Conservation (phyloP, 164 flowering plant species). For the Pachysandra terminalis region DNA sequence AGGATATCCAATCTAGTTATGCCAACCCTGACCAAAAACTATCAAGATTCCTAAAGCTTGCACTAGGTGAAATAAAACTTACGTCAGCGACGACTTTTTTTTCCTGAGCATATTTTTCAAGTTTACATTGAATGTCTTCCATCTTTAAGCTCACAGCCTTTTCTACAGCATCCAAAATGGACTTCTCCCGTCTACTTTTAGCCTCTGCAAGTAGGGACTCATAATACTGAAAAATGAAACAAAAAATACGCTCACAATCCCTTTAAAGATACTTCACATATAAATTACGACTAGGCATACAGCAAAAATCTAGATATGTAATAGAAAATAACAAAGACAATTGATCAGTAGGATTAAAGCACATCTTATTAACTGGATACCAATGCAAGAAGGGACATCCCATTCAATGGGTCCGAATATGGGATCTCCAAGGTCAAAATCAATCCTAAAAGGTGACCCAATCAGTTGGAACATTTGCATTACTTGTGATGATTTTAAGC, state of each 20-base stretch:
- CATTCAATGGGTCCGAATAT: too few relatives aligned
- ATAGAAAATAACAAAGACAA: too few relatives aligned
- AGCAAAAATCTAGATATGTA: neutral
- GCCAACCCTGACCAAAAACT: neutral
- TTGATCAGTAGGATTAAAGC: too few relatives aligned
- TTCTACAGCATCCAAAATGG: constrained; percentile 57
- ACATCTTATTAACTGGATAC: too few relatives aligned
- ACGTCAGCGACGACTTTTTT: constrained; percentile 55
- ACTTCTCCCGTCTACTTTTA: constrained; percentile 49
- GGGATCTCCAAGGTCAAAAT: too few relatives aligned
- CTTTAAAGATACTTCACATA: neutral
- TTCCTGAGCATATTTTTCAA: constrained; percentile 55
- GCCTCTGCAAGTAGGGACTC: constrained; percentile 71
- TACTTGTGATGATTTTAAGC: too few relatives aligned
- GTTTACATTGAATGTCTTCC: constrained; percentile 52
- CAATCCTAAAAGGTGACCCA: too few relatives aligned
- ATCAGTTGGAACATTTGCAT: too few relatives aligned
- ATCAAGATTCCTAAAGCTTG: neutral
- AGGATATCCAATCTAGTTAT: neutral
- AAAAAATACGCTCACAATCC: neutral
- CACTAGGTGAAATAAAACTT: constrained; percentile 11
- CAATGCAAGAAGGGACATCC: too few relatives aligned
- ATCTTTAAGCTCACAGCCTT: constrained; percentile 48
- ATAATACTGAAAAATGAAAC: constrained; percentile 50
- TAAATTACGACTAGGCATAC: neutral